phyloP scores from a whole-genome alignment of 2,329 filamentous ascomycete genomes.

The Talaromyces sp. region DNA sequence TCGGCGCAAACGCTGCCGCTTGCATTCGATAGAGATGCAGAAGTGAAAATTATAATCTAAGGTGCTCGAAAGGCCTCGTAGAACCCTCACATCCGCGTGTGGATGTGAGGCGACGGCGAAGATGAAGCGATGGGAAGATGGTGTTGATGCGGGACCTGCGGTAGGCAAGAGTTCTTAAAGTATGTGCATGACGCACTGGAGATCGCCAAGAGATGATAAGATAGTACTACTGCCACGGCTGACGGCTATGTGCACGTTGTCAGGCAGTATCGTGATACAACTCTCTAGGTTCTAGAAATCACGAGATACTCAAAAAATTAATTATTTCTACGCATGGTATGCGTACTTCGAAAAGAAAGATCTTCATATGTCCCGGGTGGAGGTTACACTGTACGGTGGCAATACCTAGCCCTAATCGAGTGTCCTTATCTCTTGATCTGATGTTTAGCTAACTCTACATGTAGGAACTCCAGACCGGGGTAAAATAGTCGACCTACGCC shows the following conservation, averaged over 20 bases:
- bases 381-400: background rate
- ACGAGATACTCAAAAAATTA: background rate
- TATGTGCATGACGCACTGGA: constrained; percentile 18
- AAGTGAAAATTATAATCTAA: background rate
- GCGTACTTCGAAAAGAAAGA: background rate
- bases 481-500: background rate
- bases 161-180: background rate
- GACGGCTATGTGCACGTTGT: background rate
- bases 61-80: background rate
- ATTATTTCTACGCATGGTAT: background rate
- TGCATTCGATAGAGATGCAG: constrained; percentile 10
- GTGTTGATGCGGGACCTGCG: constrained; percentile 12
- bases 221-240: constrained; percentile 1
- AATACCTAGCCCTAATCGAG: constrained; percentile 6
- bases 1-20: constrained; percentile 6
- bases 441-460: background rate
- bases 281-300: background rate
- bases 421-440: background rate
- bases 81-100: constrained; percentile 20
- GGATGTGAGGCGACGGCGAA: constrained; percentile 18
- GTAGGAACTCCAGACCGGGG: background rate
- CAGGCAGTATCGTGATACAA: background rate
- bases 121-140: background rate
- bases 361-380: background rate
- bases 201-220: constrained; percentile 18